Percentiles rank a stretch among this genome's conserved stretches.
These are phyloP conservation scores for Infundibulicybe gibba DNA, from an alignment of 768 basidiomycete species.

Conservation along the genomic window DNA sequence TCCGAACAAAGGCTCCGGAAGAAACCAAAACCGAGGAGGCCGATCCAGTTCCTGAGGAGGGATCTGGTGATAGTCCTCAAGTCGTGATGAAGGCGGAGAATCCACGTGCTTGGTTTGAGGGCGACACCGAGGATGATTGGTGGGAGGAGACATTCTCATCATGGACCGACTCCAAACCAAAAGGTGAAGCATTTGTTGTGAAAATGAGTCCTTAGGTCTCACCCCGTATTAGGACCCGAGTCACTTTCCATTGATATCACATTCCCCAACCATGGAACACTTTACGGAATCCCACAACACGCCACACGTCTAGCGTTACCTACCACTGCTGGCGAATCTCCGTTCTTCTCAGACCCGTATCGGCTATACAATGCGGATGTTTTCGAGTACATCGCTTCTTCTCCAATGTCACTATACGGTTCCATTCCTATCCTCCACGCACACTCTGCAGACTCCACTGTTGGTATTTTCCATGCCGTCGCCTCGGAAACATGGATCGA, in stretches of 20 bases:
- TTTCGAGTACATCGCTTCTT: conserved; percentile 89
- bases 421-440: conserved; percentile 93
- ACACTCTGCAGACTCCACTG: conserved; percentile 82
- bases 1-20: conserved; percentile 60
- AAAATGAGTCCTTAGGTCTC: no score
- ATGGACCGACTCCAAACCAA: conserved; percentile 94
- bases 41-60: conserved; percentile 38
- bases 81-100: conserved; percentile 49
- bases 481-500: conserved; percentile 96
- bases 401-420: conserved; percentile 82
- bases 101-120: conserved; percentile 81
- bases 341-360: conserved; percentile 86
- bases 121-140: conserved; percentile 74
- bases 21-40: conserved; percentile 40
- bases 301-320: conserved; percentile 89
- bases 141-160: conserved; percentile 89
- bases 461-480: conserved; percentile 84
- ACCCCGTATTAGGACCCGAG: conserved; percentile 70
- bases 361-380: conserved; percentile 94
- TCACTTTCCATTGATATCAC: conserved; percentile 88
- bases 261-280: conserved; percentile 87
- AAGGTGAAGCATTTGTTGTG: conserved; percentile 42
- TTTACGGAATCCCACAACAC: conserved; percentile 97
- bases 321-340: conserved; percentile 75
- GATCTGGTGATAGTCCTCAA: conserved; percentile 38